Evolutionary conservation across 495 filamentous ascomycete species (phyloP).

Genomic region (Lasiosphaeriaceae sp.): DNA sequence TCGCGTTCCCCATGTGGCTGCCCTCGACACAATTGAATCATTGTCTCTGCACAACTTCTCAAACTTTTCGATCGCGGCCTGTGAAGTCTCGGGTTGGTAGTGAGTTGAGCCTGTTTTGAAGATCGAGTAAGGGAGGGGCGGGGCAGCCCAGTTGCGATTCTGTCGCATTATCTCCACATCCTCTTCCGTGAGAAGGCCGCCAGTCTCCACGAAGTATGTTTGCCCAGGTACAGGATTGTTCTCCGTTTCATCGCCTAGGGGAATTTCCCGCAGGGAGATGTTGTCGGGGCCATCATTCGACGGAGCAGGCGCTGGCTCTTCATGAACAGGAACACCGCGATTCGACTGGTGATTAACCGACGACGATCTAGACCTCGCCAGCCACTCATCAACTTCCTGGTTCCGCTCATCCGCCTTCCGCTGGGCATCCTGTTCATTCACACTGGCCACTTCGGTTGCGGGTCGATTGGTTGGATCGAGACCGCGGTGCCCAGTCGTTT

Average conservation of each 20-base stretch:
- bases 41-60: slow-evolving; percentile 44
- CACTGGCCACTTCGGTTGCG: slow-evolving; percentile 33
- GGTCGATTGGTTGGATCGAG: slow-evolving; percentile 39
- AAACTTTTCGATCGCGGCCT: slow-evolving; percentile 49
- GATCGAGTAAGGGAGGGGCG: slow-evolving; percentile 41
- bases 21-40: slow-evolving; percentile 55
- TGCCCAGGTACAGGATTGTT: slow-evolving; percentile 33
- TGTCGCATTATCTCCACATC: slow-evolving; percentile 44
- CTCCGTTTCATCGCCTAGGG: slow-evolving; percentile 28
- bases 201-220: slow-evolving; percentile 39
- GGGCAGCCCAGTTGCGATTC: slow-evolving; percentile 45
- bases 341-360: neutral
- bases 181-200: slow-evolving; percentile 36
- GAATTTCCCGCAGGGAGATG: slow-evolving; percentile 35
- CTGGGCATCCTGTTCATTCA: slow-evolving; percentile 35
- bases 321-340: neutral
- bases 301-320: neutral
- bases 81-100: slow-evolving; percentile 48
- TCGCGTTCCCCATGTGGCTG: slow-evolving; percentile 71
- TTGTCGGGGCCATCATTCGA: slow-evolving; percentile 29
- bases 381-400: slow-evolving; percentile 39
- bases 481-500: slow-evolving; percentile 35
- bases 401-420: slow-evolving; percentile 37
- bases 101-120: slow-evolving; percentile 20
- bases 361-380: slow-evolving; percentile 20